Conservation (phyloP, 2,329 filamentous ascomycete genomes). For the Monosporascus sp. region DNA sequence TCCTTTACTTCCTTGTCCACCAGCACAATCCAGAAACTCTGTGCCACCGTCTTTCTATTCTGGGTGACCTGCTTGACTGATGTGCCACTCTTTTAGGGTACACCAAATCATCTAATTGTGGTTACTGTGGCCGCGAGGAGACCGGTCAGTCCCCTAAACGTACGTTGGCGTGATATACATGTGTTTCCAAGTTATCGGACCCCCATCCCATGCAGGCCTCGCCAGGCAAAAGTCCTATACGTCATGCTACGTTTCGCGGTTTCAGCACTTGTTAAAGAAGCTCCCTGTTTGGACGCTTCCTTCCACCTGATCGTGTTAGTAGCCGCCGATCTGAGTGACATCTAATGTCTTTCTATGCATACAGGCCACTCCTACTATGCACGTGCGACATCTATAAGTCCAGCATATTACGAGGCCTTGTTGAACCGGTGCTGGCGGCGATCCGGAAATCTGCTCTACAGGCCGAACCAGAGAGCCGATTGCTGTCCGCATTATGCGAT, state of each 20-base stretch:
- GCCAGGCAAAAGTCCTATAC: not conserved
- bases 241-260: not conserved
- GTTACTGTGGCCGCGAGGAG: conserved; percentile 45
- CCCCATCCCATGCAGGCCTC: not conserved
- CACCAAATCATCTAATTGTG: conserved; percentile 46
- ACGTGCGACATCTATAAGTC: conserved; percentile 53
- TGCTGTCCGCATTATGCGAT: conserved; percentile 93
- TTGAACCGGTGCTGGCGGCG: conserved; percentile 75
- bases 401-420: conserved; percentile 64
- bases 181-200: conserved; percentile 6
- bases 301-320: conserved; percentile 11
- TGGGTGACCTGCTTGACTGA: not conserved
- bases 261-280: not conserved
- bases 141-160: conserved; percentile 46
- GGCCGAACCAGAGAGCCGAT: conserved; percentile 70
- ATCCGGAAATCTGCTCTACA: conserved; percentile 66
- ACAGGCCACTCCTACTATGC: conserved; percentile 71
- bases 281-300: not conserved
- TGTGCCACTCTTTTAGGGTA: conserved; percentile 37
- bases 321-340: conserved; percentile 17
- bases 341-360: conserved; percentile 19
- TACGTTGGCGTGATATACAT: conserved; percentile 25
- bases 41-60: not conserved
- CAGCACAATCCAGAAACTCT: not conserved
- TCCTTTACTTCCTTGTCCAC: not conserved